Conservation (phyloP, 257 asterid genomes). For the Scutellaria minor region DNA sequence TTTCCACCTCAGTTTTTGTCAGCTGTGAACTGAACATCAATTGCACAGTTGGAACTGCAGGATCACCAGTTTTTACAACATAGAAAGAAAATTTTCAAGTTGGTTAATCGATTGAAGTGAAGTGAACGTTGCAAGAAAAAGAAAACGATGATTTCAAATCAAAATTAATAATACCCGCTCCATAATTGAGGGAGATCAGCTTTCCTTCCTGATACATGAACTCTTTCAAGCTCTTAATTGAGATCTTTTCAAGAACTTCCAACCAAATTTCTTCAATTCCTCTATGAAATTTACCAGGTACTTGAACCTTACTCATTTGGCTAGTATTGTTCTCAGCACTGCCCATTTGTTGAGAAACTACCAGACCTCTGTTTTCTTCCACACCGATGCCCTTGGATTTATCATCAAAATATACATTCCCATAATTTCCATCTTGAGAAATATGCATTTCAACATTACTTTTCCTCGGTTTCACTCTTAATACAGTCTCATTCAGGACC, state of each 20-base stretch:
- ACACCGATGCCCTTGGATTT: conserved; percentile 34
- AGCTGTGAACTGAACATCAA: conserved; percentile 71
- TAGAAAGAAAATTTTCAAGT: too few species aligned
- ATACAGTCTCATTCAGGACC: conserved; percentile 38
- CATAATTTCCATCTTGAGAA: conserved; percentile 44
- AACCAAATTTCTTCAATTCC: conserved; percentile 77
- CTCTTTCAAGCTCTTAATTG: conserved; percentile 64
- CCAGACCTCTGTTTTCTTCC: too few species aligned
- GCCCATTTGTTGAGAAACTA: too few species aligned
- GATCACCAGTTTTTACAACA: conserved; percentile 6
- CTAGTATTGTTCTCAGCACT: neutral
- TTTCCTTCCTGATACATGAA: conserved; percentile 78
- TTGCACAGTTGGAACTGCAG: conserved; percentile 87
- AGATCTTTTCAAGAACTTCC: conserved; percentile 73
- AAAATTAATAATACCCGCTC: conserved; percentile 62
- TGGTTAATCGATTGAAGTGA: too few species aligned
- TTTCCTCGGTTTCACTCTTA: conserved; percentile 50
- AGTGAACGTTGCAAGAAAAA: too few species aligned
- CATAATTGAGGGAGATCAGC: conserved; percentile 70
- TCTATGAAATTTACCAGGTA: too few species aligned
- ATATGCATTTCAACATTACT: conserved; percentile 47
- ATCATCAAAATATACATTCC: conserved; percentile 38
- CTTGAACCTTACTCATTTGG: neutral
- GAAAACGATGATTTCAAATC: neutral
- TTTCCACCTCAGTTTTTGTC: conserved; percentile 74